Evolutionary conservation across 2,329 filamentous ascomycete species (phyloP), one percentile per base, ranked within the genome.

Genomic region (Ceratocystis variospora): DNA sequence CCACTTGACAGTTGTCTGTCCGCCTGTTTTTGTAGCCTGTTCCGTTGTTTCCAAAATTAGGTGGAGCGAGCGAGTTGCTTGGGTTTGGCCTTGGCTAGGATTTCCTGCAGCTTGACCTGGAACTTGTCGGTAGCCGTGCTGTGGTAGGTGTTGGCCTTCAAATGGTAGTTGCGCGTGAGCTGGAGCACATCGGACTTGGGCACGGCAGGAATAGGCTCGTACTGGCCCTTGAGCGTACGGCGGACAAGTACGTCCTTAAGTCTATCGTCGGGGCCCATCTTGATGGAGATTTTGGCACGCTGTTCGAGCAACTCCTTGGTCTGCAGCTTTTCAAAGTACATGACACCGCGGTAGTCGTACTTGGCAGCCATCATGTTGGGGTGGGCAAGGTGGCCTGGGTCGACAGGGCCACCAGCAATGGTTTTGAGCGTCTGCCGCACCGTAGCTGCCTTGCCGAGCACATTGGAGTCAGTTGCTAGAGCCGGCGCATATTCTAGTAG

Each of bases 111-210:
- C 73, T 78, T 79, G 33, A 69, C 72, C 73, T 78, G 74, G 66
- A 79, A 79, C 48, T 70, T 72, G 63, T 73, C 72, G 61, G 74
- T 72, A 37, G 77, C 73, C 59, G 68, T 70, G 15, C 68, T 68
- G 22, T 70, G 69, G 70, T 77, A 79, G 55, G 76, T 76, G 69
- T 74, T 73, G 15, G 74, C 71, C 65, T 75, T 72, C 66, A 77
- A 68, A 59, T 77, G 76, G 73, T 74, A 75, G 68, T 73, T 72
- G 66, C 74, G 72, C 53, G 76, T 71, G 48, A 76, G 53, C 22
- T 72, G 74, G 5, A 74, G 68, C 5, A 75, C 71, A 33, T 77
- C 75, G 46, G 69, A 68, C 17, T 74, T 72, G 64, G 73, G 74
- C 70, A 71, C 70, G 48, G 75, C 73, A 59, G 66, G 61, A 5